Base-by-base conservation (phyloP, 176 grass and related monocot genomes). In the Thinopyrum elongatum region DNA sequence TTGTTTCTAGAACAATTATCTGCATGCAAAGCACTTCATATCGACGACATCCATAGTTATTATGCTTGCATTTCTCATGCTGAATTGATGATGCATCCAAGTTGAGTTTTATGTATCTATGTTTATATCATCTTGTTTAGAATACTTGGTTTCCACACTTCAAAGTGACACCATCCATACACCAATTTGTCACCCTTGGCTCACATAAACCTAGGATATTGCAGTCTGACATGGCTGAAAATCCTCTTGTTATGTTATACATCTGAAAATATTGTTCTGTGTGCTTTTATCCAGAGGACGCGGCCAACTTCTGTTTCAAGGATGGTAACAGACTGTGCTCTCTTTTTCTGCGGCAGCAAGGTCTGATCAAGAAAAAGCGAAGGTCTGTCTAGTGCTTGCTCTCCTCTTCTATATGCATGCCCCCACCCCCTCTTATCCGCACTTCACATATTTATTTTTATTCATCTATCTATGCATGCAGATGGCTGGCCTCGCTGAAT, bases 401-500 rank as follows among this genome's bases (percentile, higher is more conserved):
- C 4, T 36, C 15, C 42, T 26, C 29, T 29, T 34, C 66, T 70
- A 41, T 28, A 76, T 31, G 27, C 9, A 21, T 60, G 17, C 7
- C 49, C 31, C 38, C 16, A 49, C 34, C 26, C 26, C 44, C 73
- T 30, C 73, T 76, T 31, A 30, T 9, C 27, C 0, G 0, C 16
- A 30, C 73, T 26, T 53, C 6, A 73, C 12, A 68, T 67, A 3
- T 23, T 15, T 58, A 58, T 3, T 80, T 21, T 13, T 22, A 19
- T 42, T 26, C 31, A 29, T 22, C 17, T 70, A 28, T 31, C 12
- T 59, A 65, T 65, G 19, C 49, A 35, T 83, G 55, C 57, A 86
- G 88, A 66, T 86, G 84, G 84, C 55, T 86, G 55, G 65, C 68
- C 25, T 73, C 79, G 19, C 82, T 58, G 84, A 34, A 83, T 61